Conservation (phyloP, 2,329 filamentous ascomycete species). For the Coleophoma eucalyptorum region DNA sequence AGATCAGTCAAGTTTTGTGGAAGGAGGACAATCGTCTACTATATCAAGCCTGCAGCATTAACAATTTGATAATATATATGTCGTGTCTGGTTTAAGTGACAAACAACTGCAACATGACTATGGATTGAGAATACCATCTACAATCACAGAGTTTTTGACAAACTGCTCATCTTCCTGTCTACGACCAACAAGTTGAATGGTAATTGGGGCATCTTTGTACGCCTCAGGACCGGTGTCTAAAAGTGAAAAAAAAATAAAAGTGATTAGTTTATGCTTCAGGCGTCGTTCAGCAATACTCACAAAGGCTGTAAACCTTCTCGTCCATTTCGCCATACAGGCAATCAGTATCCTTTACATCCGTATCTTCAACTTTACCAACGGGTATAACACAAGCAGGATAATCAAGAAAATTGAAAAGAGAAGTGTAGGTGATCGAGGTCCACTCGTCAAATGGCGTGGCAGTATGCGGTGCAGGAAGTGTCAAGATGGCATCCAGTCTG, state of each 20-base stretch:
- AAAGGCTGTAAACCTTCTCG: constrained; percentile 2
- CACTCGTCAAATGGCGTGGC: constrained; percentile 47
- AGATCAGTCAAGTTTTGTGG: too few species aligned
- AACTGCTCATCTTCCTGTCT: constrained; percentile 8
- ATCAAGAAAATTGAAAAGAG: constrained; percentile 11
- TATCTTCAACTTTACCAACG: constrained; percentile 4
- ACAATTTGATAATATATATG: too few species aligned
- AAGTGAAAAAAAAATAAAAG: too few species aligned
- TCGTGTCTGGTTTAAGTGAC: too few species aligned
- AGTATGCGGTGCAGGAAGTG: constrained; percentile 42
- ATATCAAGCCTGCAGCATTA: too few species aligned
- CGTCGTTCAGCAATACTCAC: neutral
- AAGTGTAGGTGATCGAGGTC: constrained; percentile 11
- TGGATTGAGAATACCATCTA: constrained; percentile 8
- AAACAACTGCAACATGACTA: too few species aligned
- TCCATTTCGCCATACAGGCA: constrained; percentile 1
- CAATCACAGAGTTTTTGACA: constrained; percentile 25
- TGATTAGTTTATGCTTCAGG: neutral
- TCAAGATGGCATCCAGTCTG: constrained; percentile 44
- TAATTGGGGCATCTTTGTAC: constrained; percentile 3
- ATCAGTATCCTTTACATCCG: constrained; percentile 1
- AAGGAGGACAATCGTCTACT: too few species aligned
- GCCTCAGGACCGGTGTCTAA: constrained; percentile 1
- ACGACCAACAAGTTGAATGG: constrained; percentile 5
- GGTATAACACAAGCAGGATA: constrained; percentile 5